These are phyloP conservation scores for Hamigera avellanea DNA, from an alignment of 495 filamentous ascomycete species.

Conservation along the genomic window DNA sequence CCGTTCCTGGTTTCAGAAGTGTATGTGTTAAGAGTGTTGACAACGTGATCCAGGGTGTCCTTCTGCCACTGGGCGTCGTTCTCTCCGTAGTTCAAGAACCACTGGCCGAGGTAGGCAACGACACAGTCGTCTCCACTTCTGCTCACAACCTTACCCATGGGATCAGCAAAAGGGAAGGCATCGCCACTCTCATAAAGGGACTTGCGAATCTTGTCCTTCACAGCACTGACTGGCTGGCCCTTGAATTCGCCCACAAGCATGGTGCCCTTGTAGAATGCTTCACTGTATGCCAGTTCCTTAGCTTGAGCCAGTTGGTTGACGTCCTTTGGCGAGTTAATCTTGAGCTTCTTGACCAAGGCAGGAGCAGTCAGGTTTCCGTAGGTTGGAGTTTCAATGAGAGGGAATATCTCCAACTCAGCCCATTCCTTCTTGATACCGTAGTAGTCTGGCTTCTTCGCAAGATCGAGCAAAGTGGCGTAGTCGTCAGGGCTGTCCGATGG, in stretches of 20 bases:
- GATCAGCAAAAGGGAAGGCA: constrained; percentile 88
- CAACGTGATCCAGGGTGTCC: constrained; percentile 59
- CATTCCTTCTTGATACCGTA: constrained; percentile 96
- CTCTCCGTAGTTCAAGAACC: constrained; percentile 94
- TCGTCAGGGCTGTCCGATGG: constrained; percentile 95
- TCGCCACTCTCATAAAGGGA: constrained; percentile 66
- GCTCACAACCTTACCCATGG: constrained; percentile 76
- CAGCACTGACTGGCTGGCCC: constrained; percentile 71
- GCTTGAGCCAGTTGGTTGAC: constrained; percentile 79
- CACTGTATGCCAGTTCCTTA: constrained; percentile 93
- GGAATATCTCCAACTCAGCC: constrained; percentile 76
- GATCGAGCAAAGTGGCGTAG: constrained; percentile 76
- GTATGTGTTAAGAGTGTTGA: constrained; percentile 68
- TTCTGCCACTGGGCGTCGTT: constrained; percentile 66
- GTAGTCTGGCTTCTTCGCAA: constrained; percentile 94
- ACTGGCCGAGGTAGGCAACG: constrained; percentile 88
- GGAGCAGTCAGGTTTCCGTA: constrained; percentile 79
- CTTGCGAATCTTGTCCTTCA: constrained; percentile 76
- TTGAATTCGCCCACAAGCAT: constrained; percentile 86
- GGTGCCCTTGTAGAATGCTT: constrained; percentile 92
- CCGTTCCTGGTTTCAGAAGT: constrained; percentile 67
- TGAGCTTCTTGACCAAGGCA: constrained; percentile 78
- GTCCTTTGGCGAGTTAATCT: constrained; percentile 95
- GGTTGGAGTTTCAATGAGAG: constrained; percentile 82
- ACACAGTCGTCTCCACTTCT: constrained; percentile 84